Evolutionary conservation across 805 yeast genomes (phyloP).

Genomic region (Kuraishia capsulata): DNA sequence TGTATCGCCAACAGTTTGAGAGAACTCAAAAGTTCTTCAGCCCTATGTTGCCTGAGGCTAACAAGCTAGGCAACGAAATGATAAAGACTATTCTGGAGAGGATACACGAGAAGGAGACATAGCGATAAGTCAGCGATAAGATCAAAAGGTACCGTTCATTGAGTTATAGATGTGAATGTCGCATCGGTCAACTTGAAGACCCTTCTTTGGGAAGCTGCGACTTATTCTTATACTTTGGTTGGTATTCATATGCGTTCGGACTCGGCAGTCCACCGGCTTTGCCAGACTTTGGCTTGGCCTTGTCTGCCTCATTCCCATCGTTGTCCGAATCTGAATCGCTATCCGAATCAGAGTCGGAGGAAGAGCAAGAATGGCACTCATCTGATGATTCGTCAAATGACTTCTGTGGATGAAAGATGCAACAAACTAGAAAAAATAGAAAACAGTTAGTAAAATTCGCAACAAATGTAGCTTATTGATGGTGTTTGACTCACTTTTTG

Average conservation of each 20-base stretch:
- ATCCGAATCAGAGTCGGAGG: slow-evolving; percentile 26
- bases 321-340: slow-evolving; percentile 19
- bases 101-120: slow-evolving; percentile 14
- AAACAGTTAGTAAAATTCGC: slow-evolving; percentile 7
- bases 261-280: slow-evolving; percentile 18
- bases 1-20: slow-evolving; percentile 67
- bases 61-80: slow-evolving; percentile 88
- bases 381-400: slow-evolving; percentile 42
- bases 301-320: too few relatives aligned
- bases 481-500: slow-evolving; percentile 48
- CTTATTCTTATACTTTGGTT: slow-evolving; percentile 50
- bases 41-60: slow-evolving; percentile 86
- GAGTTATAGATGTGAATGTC: too few relatives aligned
- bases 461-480: neutral
- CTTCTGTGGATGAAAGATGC: slow-evolving; percentile 74
- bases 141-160: slow-evolving; percentile 6
- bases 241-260: slow-evolving; percentile 86
- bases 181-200: neutral
- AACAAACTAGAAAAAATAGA: slow-evolving; percentile 56
- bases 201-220: neutral
- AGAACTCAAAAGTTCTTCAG: slow-evolving; percentile 74
- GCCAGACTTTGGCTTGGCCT: too few relatives aligned
- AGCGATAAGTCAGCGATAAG: neutral
- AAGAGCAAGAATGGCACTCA: slow-evolving; percentile 12
- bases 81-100: slow-evolving; percentile 57